Evolutionary conservation across 192 early-diverging fungal species (phyloP), one percentile per base, ranked within the genome.

Genomic region (Backusella sp.): DNA sequence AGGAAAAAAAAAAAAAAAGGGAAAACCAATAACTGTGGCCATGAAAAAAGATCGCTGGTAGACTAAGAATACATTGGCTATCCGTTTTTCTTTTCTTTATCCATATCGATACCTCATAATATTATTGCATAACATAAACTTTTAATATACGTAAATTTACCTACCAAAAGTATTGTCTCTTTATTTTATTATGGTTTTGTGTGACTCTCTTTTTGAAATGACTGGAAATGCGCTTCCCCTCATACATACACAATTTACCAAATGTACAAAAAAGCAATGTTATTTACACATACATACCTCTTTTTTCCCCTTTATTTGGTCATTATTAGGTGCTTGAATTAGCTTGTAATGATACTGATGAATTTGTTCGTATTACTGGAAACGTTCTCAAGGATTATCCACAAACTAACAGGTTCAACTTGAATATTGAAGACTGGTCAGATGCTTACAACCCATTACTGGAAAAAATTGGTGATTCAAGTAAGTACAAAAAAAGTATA

Each of bases 371-470:
- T 6, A 28, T 56, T 34, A 73, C 56, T 26, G 56, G 41, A 35
- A 62, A 37, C n/a, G 19, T 73, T n/a, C 52, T 73, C 56, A 35
- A 73, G 36, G 34, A 23, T 41, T 73, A 73, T 62, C 36, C 56
- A 15, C 28, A 34, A 6, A 65, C 56, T 3, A 53, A 65, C 17
- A 30, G 15, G 23, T 41, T 73, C 26, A 44, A 73, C 28, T 62
- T 65, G 15, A 37, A 56, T 41, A 73, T 41, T 65, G 56, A 65
- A 36, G 7, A 56, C 6, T 73, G 56, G 52, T 41, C 52, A 59
- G n/a, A 26, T 17, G 52, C n/a, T 3, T 65, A 23, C 36, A 56
- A 35, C 17, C 37, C 35, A 26, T 41, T 73, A 41, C 11, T 73
- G 19, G 23, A 28, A 15, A 73, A 56, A 7, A 62, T 73, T 65